Base-by-base conservation (phyloP, 495 filamentous ascomycete species). In the Hypoxylon trugodes region DNA sequence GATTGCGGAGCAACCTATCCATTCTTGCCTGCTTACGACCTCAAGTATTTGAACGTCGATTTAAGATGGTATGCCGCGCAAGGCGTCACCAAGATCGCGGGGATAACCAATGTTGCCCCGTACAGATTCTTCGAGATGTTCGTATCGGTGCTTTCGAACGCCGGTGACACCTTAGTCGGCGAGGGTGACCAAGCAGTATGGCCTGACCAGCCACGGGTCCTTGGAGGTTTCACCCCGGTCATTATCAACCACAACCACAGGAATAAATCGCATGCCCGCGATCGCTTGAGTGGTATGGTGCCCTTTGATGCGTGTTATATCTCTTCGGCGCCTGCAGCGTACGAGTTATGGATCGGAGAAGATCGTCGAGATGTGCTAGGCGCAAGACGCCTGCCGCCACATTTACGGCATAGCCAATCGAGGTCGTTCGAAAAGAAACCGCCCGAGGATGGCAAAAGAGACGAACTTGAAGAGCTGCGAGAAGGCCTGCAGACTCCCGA, bases 1-100 rank as follows among this genome's bases (percentile, higher is more conserved):
- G 80, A 83, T 61, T 70, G 65, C 15, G 81, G 81, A 38, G 77
- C 81, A 26, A 81, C 75, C 12, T 68, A 75, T 32, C 79, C 81
- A 2, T 65, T 68, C 36, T 60, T 83, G 13, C 70, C 59, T 33
- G 16, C 36, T 1, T 15, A 32, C 12, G 80, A 84, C 55, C 70
- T 83, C 0, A 13, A 48, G 12, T 45, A 32, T 3, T 60, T 82
- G 6, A 38, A 61, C 1, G 71, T 84, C 53, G 40, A 76, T 60
- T 45, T 64, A 8, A 28, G 6, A 0, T 48, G 18, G 18, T 82
- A 82, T 67, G 49, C 79, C 2, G 74, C 77, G 7, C 79, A 82
- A 52, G 68, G 71, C 13, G 51, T 63, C 7, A 42, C 51, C 18
- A 45, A 7, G 2, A 30, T 79, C 24, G 33, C 43, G 8, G 70